Conservation (phyloP, 1,284 basidiomycete genomes). For the Hymenochaete sp. region DNA sequence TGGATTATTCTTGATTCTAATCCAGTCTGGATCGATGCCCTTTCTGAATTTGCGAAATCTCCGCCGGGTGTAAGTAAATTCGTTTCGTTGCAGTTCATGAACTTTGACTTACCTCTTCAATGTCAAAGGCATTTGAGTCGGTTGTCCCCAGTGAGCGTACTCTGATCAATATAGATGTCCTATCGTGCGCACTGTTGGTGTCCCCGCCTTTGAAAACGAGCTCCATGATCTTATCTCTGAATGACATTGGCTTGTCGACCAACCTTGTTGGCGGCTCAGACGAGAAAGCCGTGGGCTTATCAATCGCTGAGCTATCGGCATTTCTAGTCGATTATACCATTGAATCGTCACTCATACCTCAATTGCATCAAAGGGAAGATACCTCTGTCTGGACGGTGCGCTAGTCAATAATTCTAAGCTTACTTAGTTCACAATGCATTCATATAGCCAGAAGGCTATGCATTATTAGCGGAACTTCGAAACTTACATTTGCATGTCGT, state of each 20-base stretch:
- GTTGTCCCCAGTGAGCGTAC: conserved; percentile 90
- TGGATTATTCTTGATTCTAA: conserved; percentile 61
- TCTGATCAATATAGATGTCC: conserved; percentile 52
- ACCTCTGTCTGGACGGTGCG: too few relatives aligned
- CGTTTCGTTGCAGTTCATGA: conserved; percentile 2
- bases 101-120: conserved; percentile 5
- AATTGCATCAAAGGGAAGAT: too few relatives aligned
- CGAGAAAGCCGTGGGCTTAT: conserved; percentile 44
- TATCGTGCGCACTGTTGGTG: conserved; percentile 61
- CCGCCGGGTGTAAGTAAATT: conserved; percentile 70
- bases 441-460: conserved; percentile 59
- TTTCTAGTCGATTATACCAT: conserved; percentile 59
- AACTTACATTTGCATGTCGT: conserved; percentile 38
- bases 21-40: conserved; percentile 53
- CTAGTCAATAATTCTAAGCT: too few relatives aligned
- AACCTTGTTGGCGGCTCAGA: conserved; percentile 62
- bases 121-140: conserved; percentile 74
- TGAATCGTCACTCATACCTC: too few relatives aligned
- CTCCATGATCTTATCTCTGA: conserved; percentile 58
- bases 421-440: conserved; percentile 18
- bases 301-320: conserved; percentile 37
- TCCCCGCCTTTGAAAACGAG: conserved; percentile 56
- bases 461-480: conserved; percentile 52
- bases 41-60: conserved; percentile 66
- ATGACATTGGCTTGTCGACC: conserved; percentile 57